Base-by-base conservation (phyloP, 345 rosid species). In the Acer yangbiense region DNA sequence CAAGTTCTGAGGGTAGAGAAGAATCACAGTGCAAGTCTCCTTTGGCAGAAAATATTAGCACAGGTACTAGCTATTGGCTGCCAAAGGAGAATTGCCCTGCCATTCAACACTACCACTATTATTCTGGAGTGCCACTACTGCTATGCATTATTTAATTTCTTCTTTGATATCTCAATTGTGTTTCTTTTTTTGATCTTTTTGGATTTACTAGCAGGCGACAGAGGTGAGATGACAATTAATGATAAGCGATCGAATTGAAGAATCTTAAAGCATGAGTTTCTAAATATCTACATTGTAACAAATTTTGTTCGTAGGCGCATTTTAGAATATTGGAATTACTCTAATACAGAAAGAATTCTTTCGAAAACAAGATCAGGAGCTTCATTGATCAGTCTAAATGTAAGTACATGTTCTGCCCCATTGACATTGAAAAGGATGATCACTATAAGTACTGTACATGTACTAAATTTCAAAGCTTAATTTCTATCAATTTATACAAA, bases 61-160 rank as follows among this genome's bases (percentile, higher is more conserved):
- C 4, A 75, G 2, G 17, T 6, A 57, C 72, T 29, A 17, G 2
- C 29, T 67, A 73, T 65, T 71, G 66, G 14, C 82, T 72, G 84
- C 85, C 88, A 82, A 85, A 85, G 85, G 85, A 82, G 88, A 85
- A 78, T 85, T 85, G 84, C 85, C 88, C 88, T 75, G 88, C 76
- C 68, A 75, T 85, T 85, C 83, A 39, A 68, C 67, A 13, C 80
- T 66, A 39, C 54, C 63, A 21, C 43, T 21, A 14, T 35, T 21
- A 9, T 12, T 32, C 32, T 65, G 55, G 20, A 20, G 55, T 72
- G 55, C 54, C 67, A 21, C 5, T 23, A 17, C 13, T 43, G 10
- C 18, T 46, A 18, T 29, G 68, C 39, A 20, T 32, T 74, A 9
- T 50, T 74, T 35, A 35, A 35, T 35, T 75, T 75, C 57, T 64